A percentile compares a stretch with the other conserved stretches of the same genome.
These are phyloP conservation scores for Falciphora oryzae DNA, from an alignment of 2,329 filamentous ascomycete genomes.

Conservation along the genomic window DNA sequence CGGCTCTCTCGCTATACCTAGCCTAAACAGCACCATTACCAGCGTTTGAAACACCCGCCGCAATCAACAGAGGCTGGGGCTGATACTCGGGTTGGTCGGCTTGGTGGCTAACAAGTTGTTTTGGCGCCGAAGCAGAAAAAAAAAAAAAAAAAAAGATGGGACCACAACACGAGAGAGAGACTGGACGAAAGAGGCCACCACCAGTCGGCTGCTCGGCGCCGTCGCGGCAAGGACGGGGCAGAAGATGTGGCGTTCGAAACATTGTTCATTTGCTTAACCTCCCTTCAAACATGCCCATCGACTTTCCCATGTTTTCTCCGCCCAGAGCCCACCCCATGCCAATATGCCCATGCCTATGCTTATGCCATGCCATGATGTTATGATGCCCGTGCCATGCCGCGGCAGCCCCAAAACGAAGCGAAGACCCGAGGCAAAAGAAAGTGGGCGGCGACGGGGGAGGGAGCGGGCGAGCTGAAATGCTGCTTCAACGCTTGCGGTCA, in stretches of 20 bases:
- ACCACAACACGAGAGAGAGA: not conserved
- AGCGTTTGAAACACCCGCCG: slow-evolving; percentile 4
- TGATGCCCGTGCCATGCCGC: not conserved
- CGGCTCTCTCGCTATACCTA: not conserved
- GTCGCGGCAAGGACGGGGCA: too few species aligned
- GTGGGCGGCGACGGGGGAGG: too few species aligned
- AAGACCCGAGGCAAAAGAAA: not conserved
- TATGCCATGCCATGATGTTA: not conserved
- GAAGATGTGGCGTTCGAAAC: too few species aligned
- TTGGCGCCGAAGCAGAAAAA: not conserved
- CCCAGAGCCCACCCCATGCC: too few species aligned
- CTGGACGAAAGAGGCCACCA: not conserved
- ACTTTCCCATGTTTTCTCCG: not conserved
- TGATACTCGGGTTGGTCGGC: not conserved
- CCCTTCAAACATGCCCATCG: not conserved
- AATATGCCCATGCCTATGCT: too few species aligned
- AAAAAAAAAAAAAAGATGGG: too few species aligned
- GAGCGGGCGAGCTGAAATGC: not conserved
- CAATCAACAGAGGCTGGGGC: not conserved
- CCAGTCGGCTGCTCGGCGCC: too few species aligned
- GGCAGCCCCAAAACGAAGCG: not conserved
- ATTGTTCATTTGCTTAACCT: too few species aligned
- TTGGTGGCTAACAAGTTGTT: not conserved
- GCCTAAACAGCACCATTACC: not conserved
- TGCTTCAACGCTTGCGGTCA: not conserved